phyloP scores from a whole-genome alignment of 257 asterid species.

The Solanum bukasovii region DNA sequence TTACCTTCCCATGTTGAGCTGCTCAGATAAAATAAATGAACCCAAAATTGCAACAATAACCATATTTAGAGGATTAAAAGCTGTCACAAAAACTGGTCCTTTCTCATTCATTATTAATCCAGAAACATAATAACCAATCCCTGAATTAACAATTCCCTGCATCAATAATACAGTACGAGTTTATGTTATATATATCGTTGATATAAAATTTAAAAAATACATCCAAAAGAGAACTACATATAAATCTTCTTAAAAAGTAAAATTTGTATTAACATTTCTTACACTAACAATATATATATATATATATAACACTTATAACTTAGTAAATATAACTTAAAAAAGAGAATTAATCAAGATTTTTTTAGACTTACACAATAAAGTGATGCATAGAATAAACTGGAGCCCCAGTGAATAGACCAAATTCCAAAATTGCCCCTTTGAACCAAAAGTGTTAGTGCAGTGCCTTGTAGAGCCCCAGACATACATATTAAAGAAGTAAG shows the following conservation, averaged over 20 bases:
- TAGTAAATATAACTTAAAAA: not conserved
- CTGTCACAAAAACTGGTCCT: conserved; percentile 42
- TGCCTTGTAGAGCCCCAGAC: conserved; percentile 38
- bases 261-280: not conserved
- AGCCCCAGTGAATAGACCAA: conserved; percentile 50
- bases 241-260: not conserved
- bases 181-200: not conserved
- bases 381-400: conserved; percentile 31
- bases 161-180: not conserved
- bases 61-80: conserved; percentile 40
- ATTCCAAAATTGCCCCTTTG: conserved; percentile 32
- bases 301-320: not conserved
- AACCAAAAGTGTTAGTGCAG: conserved; percentile 32
- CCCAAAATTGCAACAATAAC: conserved; percentile 37
- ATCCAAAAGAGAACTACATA: not conserved
- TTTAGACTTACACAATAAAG: conserved; percentile 31
- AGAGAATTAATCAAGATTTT: no score
- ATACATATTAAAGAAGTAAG: conserved; percentile 45
- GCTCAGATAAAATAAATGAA: conserved; percentile 26
- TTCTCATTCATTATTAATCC: conserved; percentile 32
- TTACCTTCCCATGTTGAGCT: conserved; percentile 32
- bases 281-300: not conserved
- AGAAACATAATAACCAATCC: conserved; percentile 34
- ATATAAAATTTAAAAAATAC: not conserved
- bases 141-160: conserved; percentile 53